These are phyloP conservation scores for Mycena olivaceomarginata DNA, from an alignment of 768 basidiomycete species.

Conservation along the genomic window DNA sequence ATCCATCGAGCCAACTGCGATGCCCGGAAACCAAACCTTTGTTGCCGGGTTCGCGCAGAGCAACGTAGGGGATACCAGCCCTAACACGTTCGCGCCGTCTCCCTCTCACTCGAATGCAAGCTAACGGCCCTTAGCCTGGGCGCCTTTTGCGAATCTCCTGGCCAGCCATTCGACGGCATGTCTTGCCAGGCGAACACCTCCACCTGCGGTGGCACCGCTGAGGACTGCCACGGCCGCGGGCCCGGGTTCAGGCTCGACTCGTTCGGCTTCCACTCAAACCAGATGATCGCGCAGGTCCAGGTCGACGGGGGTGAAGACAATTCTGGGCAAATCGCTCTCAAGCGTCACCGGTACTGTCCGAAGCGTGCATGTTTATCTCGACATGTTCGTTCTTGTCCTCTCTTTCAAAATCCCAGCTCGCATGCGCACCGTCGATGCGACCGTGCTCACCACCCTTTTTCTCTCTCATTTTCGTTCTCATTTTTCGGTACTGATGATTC, in stretches of 20 bases:
- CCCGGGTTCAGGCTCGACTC: constrained; percentile 79
- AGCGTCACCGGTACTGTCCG: constrained; percentile 76
- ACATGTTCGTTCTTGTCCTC: constrained; percentile 72
- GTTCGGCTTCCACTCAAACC: constrained; percentile 87
- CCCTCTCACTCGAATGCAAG: constrained; percentile 7
- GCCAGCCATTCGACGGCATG: constrained; percentile 78
- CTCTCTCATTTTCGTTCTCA: too few species aligned
- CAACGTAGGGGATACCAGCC: constrained; percentile 89
- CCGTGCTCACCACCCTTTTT: too few species aligned
- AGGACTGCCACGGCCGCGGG: constrained; percentile 85
- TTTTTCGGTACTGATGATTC: constrained; percentile 1
- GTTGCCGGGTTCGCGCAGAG: constrained; percentile 88
- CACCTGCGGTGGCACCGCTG: constrained; percentile 81
- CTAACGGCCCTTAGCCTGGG: constrained; percentile 65
- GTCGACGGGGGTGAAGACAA: constrained; percentile 79
- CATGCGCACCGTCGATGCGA: too few species aligned
- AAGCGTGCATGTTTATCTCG: constrained; percentile 81
- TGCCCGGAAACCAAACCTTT: constrained; percentile 83
- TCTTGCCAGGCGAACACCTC: constrained; percentile 83
- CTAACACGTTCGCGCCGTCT: constrained; percentile 77
- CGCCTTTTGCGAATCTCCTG: constrained; percentile 87
- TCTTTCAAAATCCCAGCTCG: too few species aligned
- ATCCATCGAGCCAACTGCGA: constrained; percentile 74
- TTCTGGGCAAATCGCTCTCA: constrained; percentile 73
- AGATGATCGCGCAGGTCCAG: constrained; percentile 82